A percentile compares a stretch with the other conserved stretches of the same genome.
These are phyloP conservation scores for Myriosclerotinia duriaeana DNA, from an alignment of 2,329 filamentous ascomycete genomes.

Conservation along the genomic window DNA sequence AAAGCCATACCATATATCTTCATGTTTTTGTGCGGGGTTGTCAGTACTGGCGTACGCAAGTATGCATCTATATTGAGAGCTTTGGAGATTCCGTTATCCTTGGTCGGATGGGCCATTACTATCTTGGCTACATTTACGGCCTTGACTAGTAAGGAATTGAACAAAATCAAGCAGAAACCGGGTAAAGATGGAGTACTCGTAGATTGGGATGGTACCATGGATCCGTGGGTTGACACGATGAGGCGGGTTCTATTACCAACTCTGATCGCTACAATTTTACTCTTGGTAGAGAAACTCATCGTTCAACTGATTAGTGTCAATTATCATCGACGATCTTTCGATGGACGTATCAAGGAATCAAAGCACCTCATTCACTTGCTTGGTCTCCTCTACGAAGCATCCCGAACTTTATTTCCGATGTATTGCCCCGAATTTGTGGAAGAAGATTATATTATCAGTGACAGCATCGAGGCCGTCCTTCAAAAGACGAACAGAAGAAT, in stretches of 20 bases:
- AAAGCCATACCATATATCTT: conserved; percentile 60
- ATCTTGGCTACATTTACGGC: conserved; percentile 62
- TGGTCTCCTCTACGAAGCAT: conserved; percentile 85
- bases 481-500: conserved; percentile 52
- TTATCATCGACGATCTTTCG: conserved; percentile 82
- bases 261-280: conserved; percentile 67
- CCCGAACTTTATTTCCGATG: conserved; percentile 82
- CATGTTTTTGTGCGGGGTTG: conserved; percentile 67
- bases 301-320: conserved; percentile 82
- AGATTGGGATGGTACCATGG: conserved; percentile 14
- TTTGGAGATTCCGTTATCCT: conserved; percentile 63
- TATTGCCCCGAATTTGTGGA: conserved; percentile 89
- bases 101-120: conserved; percentile 68
- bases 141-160: conserved; percentile 45
- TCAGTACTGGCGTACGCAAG: conserved; percentile 68
- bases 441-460: conserved; percentile 89
- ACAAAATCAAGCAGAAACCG: conserved; percentile 18
- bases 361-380: conserved; percentile 84
- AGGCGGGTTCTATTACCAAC: conserved; percentile 65
- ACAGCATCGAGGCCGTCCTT: conserved; percentile 71
- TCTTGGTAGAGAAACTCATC: conserved; percentile 73
- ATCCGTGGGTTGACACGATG: conserved; percentile 57
- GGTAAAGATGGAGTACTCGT: too few species aligned
- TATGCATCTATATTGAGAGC: conserved; percentile 65
- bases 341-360: conserved; percentile 79